Evolutionary conservation across 2,329 filamentous ascomycete genomes (phyloP).

Genomic region (Penicillium sp.): DNA sequence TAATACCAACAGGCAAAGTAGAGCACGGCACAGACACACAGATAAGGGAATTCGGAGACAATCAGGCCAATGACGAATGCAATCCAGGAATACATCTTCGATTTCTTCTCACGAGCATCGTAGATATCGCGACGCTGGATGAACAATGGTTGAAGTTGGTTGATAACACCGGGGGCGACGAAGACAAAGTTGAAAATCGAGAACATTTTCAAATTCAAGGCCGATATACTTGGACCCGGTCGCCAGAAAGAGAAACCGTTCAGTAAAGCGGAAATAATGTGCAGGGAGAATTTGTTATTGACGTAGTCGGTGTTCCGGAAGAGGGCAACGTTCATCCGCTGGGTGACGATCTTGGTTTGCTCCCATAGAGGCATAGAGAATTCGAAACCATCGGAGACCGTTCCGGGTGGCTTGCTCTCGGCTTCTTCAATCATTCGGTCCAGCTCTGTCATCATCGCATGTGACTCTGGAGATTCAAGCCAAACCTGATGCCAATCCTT

Average conservation of each 20-base stretch:
- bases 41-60: conserved; percentile 77
- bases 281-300: conserved; percentile 68
- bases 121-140: conserved; percentile 72
- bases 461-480: too few species aligned
- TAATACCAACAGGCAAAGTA: conserved; percentile 23
- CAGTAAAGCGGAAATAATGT: conserved; percentile 57
- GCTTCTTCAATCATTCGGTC: conserved; percentile 42
- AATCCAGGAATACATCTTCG: conserved; percentile 75
- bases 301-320: conserved; percentile 80
- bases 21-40: conserved; percentile 42
- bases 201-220: conserved; percentile 78
- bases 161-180: conserved; percentile 47
- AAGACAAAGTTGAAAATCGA: conserved; percentile 63
- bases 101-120: conserved; percentile 74
- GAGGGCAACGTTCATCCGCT: too few species aligned
- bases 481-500: conserved; percentile 51
- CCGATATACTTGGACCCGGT: conserved; percentile 62
- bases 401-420: not conserved
- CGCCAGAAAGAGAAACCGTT: conserved; percentile 75
- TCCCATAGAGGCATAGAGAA: conserved; percentile 65
- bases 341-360: conserved; percentile 85
- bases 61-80: conserved; percentile 78
- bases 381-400: conserved; percentile 50
- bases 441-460: too few species aligned
- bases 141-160: conserved; percentile 67